Conservation (phyloP, 257 asterid genomes). For the Solanum sejunctum region DNA sequence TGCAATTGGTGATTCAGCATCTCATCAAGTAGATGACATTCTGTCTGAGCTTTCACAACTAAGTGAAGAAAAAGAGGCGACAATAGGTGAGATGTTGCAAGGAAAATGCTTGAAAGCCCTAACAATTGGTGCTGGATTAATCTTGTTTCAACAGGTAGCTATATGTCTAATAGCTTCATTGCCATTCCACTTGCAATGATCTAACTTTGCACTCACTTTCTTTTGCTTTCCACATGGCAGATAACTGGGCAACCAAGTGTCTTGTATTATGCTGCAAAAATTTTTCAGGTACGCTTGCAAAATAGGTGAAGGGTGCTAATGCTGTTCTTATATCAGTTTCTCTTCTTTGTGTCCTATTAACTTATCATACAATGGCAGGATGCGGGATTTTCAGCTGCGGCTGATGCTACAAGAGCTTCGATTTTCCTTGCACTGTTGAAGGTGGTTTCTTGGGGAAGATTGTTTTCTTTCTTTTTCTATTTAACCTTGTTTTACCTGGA, state of each 20-base stretch:
- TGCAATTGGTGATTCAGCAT: constrained; percentile 40
- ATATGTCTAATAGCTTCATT: background rate
- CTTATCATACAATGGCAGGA: constrained; percentile 27
- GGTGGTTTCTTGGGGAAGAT: constrained; percentile 32
- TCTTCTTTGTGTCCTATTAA: constrained; percentile 11
- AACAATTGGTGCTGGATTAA: constrained; percentile 74
- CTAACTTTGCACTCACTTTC: constrained; percentile 6
- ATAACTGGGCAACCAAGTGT: constrained; percentile 99
- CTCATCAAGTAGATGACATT: constrained; percentile 73
- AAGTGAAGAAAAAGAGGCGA: constrained; percentile 61
- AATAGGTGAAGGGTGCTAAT: background rate
- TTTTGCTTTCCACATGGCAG: constrained; percentile 32
- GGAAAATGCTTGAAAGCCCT: constrained; percentile 98
- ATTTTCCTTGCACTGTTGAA: constrained; percentile 68
- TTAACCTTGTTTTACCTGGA: background rate
- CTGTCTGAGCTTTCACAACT: constrained; percentile 74
- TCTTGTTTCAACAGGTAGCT: constrained; percentile 88
- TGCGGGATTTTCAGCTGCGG: constrained; percentile 97
- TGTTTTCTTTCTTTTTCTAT: background rate
- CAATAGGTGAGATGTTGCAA: constrained; percentile 65
- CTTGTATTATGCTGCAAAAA: constrained; percentile 84
- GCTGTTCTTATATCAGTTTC: background rate
- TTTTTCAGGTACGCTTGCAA: constrained; percentile 60
- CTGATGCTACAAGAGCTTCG: constrained; percentile 93
- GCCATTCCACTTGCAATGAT: background rate